Percentiles rank a stretch among this genome's conserved stretches.
phyloP scores from a whole-genome alignment of 495 filamentous ascomycete species.

The Hypoxylon cercidicola region DNA sequence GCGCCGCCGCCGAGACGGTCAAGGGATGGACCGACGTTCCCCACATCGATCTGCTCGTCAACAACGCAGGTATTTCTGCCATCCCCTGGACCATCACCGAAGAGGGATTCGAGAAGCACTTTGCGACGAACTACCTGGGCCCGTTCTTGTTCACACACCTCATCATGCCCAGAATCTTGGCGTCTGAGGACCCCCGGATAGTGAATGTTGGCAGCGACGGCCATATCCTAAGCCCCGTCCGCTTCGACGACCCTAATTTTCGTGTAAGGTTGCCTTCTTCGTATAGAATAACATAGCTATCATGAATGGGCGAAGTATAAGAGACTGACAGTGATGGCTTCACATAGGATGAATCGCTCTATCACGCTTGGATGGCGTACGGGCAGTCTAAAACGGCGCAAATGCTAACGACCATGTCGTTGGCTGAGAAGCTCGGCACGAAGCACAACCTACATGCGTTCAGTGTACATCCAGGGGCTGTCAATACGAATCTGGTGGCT shows the following conservation, averaged over 20 bases:
- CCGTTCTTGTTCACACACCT: slow-evolving; percentile 74
- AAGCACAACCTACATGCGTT: slow-evolving; percentile 41
- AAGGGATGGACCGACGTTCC: slow-evolving; percentile 45
- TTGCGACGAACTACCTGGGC: slow-evolving; percentile 76
- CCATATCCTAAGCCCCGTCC: slow-evolving; percentile 55
- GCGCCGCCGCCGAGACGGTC: slow-evolving; percentile 50
- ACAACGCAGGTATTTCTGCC: slow-evolving; percentile 76
- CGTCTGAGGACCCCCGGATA: slow-evolving; percentile 38
- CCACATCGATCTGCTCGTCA: slow-evolving; percentile 67
- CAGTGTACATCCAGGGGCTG: slow-evolving; percentile 53
- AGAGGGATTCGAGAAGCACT: slow-evolving; percentile 73
- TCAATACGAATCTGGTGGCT: slow-evolving; percentile 34
- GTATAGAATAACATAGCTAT: neutral
- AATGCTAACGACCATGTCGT: slow-evolving; percentile 54
- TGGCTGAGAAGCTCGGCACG: slow-evolving; percentile 47
- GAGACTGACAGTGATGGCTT: neutral
- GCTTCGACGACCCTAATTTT: slow-evolving; percentile 61
- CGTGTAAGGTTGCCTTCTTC: slow-evolving; percentile 43
- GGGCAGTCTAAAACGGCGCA: slow-evolving; percentile 62
- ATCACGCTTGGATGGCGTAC: slow-evolving; percentile 53
- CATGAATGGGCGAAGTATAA: no score
- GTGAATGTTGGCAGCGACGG: slow-evolving; percentile 54
- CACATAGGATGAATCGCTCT: slow-evolving; percentile 42
- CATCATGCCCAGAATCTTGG: slow-evolving; percentile 60
- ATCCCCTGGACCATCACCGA: slow-evolving; percentile 56